These are phyloP conservation scores for Kazachstania sp. DNA, from an alignment of 1,139 yeast genomes.

Conservation along the genomic window DNA sequence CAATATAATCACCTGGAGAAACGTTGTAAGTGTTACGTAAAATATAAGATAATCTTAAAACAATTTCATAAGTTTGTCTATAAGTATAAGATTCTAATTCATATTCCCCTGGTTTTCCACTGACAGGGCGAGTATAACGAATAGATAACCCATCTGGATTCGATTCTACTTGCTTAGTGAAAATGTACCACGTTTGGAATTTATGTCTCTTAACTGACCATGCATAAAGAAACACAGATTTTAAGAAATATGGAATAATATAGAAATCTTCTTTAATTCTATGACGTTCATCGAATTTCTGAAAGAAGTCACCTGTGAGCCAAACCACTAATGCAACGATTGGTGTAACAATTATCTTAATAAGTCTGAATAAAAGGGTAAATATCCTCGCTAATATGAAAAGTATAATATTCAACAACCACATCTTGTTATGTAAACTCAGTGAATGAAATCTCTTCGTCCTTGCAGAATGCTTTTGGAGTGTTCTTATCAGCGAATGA, in stretches of 20 bases:
- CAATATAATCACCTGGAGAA: slow-evolving; percentile 60
- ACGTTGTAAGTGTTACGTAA: slow-evolving; percentile 58
- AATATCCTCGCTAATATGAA: slow-evolving; percentile 14
- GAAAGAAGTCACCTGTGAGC: slow-evolving; percentile 16
- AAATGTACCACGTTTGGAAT: slow-evolving; percentile 59
- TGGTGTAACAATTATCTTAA: slow-evolving; percentile 16
- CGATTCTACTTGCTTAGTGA: slow-evolving; percentile 44
- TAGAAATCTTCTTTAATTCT: slow-evolving; percentile 48
- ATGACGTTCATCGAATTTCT: slow-evolving; percentile 41
- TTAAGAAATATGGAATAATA: slow-evolving; percentile 39
- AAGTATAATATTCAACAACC: slow-evolving; percentile 6
- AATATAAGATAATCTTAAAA: slow-evolving; percentile 57
- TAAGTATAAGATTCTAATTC: slow-evolving; percentile 59
- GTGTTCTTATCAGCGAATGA: no score
- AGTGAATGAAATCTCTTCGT: neutral
- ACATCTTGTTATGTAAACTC: slow-evolving; percentile 1
- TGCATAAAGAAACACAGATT: slow-evolving; percentile 38
- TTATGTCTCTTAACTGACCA: slow-evolving; percentile 37
- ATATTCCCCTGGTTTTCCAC: slow-evolving; percentile 41
- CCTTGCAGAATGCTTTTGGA: no score
- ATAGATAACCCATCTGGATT: slow-evolving; percentile 51
- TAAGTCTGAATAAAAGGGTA: slow-evolving; percentile 12
- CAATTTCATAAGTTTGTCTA: slow-evolving; percentile 54
- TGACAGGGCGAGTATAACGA: slow-evolving; percentile 51
- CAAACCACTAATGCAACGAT: slow-evolving; percentile 10